These are phyloP conservation scores for Hypoxylon lenormandii DNA, from an alignment of 495 filamentous ascomycete genomes.

Conservation along the genomic window DNA sequence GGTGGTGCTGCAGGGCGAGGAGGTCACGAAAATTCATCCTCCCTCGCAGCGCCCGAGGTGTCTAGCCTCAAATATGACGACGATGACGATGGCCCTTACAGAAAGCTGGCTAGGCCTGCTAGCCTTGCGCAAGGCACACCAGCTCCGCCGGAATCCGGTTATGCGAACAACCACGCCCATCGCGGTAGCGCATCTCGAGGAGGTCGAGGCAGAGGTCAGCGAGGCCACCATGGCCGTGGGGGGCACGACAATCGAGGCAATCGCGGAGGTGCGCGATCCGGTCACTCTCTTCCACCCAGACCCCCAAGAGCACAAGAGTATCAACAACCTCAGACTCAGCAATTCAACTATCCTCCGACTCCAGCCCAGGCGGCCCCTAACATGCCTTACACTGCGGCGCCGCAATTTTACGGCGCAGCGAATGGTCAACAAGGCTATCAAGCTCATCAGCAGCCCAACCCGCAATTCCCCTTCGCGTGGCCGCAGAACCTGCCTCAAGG, in stretches of 20 bases:
- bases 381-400: constrained; percentile 29
- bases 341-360: constrained; percentile 36
- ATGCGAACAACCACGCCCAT: constrained; percentile 53
- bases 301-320: constrained; percentile 48
- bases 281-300: constrained; percentile 51
- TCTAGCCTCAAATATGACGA: constrained; percentile 65
- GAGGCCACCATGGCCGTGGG: constrained; percentile 60
- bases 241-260: constrained; percentile 41
- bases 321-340: constrained; percentile 43
- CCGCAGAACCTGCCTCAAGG: constrained; percentile 41
- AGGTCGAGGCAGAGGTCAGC: constrained; percentile 58
- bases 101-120: constrained; percentile 72
- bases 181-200: constrained; percentile 54
- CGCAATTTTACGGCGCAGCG: constrained; percentile 39
- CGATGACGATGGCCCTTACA: constrained; percentile 76
- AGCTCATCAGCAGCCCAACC: constrained; percentile 24
- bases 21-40: constrained; percentile 55
- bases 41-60: constrained; percentile 36
- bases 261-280: constrained; percentile 52
- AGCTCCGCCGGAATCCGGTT: constrained; percentile 47
- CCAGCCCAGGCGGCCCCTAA: constrained; percentile 23
- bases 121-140: constrained; percentile 61
- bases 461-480: constrained; percentile 44
- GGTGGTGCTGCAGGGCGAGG: constrained; percentile 50
- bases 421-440: constrained; percentile 18